Evolutionary conservation across 2,329 filamentous ascomycete species (phyloP).

Genomic region (Colletotrichum gigasporum): DNA sequence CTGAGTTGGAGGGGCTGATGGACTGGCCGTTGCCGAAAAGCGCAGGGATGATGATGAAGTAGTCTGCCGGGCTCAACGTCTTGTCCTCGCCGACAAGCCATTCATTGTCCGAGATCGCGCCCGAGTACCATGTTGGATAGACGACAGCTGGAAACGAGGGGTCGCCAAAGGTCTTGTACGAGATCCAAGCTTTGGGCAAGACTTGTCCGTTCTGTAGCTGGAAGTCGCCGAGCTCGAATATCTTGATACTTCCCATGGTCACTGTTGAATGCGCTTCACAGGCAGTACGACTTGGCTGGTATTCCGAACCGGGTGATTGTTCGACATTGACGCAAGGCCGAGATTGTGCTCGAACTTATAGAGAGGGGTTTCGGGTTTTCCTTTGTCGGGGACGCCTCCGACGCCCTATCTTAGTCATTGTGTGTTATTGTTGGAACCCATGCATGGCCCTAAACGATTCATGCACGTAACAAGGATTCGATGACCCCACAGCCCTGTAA

Average conservation of each 20-base stretch:
- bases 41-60: slow-evolving; percentile 61
- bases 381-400: not conserved
- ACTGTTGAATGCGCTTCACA: too few relatives aligned
- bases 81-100: slow-evolving; percentile 77
- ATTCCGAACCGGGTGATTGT: too few relatives aligned
- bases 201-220: slow-evolving; percentile 70
- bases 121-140: slow-evolving; percentile 79
- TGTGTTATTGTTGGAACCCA: slow-evolving; percentile 12
- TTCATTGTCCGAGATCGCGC: slow-evolving; percentile 73
- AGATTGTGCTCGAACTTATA: too few relatives aligned
- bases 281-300: too few relatives aligned
- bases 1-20: slow-evolving; percentile 60
- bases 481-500: too few relatives aligned
- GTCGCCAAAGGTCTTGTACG: slow-evolving; percentile 80
- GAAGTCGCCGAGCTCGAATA: slow-evolving; percentile 71
- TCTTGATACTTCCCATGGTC: slow-evolving; percentile 42
- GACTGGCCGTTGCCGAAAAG: slow-evolving; percentile 64
- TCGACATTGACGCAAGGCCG: too few relatives aligned
- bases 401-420: slow-evolving; percentile 1
- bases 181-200: slow-evolving; percentile 72
- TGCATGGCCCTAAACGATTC: too few relatives aligned
- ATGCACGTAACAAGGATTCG: too few relatives aligned
- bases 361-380: not conserved
- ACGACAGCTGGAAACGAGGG: slow-evolving; percentile 71
- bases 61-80: slow-evolving; percentile 65